phyloP scores from a whole-genome alignment of 2,329 filamentous ascomycete species.

The Lomentospora prolificans region DNA sequence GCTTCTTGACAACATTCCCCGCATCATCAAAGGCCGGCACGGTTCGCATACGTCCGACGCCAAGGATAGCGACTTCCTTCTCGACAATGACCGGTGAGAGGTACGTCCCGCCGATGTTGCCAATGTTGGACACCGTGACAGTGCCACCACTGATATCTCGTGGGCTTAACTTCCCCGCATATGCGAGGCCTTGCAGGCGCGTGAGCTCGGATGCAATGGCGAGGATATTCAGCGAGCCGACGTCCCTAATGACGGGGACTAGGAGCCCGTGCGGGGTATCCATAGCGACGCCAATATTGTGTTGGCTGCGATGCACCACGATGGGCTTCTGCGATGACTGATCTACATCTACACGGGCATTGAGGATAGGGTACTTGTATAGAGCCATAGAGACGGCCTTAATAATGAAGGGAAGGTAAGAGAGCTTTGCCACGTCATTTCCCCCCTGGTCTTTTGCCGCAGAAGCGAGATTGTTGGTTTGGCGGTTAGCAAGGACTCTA shows the following conservation, averaged over 20 bases:
- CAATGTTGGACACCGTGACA: constrained; percentile 94
- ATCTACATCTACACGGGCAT: constrained; percentile 66
- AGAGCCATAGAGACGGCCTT: constrained; percentile 88
- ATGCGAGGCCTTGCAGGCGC: constrained; percentile 63
- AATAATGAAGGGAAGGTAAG: constrained; percentile 88
- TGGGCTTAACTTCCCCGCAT: constrained; percentile 62
- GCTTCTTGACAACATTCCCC: constrained; percentile 57
- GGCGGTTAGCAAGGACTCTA: constrained; percentile 36
- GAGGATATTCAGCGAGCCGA: constrained; percentile 65
- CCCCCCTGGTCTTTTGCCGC: constrained; percentile 33
- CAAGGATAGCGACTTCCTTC: constrained; percentile 84
- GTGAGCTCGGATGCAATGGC: constrained; percentile 68
- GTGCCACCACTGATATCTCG: constrained; percentile 77
- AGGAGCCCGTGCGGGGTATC: constrained; percentile 82
- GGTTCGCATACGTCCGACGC: constrained; percentile 69
- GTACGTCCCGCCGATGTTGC: constrained; percentile 86
- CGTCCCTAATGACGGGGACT: constrained; percentile 84
- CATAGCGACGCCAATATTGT: constrained; percentile 95
- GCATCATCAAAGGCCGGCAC: constrained; percentile 67
- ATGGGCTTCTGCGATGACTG: constrained; percentile 53
- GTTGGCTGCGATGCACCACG: constrained; percentile 68
- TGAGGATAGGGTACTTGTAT: constrained; percentile 73
- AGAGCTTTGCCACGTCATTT: constrained; percentile 53
- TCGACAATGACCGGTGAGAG: constrained; percentile 86
- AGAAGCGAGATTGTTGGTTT: constrained; percentile 8